Evolutionary conservation across 2,329 filamentous ascomycete genomes (phyloP), one percentile per base, ranked within the genome.

Genomic region (Scleromitrula shiraiana): DNA sequence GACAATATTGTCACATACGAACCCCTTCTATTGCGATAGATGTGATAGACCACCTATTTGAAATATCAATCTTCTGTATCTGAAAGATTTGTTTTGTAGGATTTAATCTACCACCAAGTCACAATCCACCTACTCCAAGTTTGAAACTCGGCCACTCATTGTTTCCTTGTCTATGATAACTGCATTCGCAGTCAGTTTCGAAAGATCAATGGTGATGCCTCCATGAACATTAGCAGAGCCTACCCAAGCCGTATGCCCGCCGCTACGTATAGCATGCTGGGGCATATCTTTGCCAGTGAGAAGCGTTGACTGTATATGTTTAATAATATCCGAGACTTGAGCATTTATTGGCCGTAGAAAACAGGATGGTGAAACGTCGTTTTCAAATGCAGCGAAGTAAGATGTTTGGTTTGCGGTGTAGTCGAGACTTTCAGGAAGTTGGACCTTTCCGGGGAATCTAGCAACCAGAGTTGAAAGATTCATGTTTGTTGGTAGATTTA

Each of bases 201-300:
- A 35, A 32, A 53, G n/a, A 45, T 54, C 50, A 35, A 56, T 39
- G 7, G 74, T 58, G 2, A 73, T 65, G 0, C 74, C 73, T 2
- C 65, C 70, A 7, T 68, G 59, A 38, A 73, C 69, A 52, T 70
- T 79, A 1, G 75, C 68, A 29, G 70, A 72, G 50, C 71, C 70
- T n/a, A 72, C 67, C 19, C 41, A 44, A 17, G 20, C 15, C 4
- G 30, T 36, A 14, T 24, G 19, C 2, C 20, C 22, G 4, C 41
- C 41, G 15, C 41, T 36, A 14, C 12, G n/a, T 24, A 36, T 20
- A 7, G 20, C 20, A 20, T 23, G 10, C 12, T n/a, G 36, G 5
- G 22, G 23, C 14, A 8, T 12, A 17, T 30, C 30, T 2, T 30
- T n/a, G 7, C 17, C 5, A 10, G 10, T 22, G 15, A 7, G n/a